These are phyloP conservation scores for Hericium rajendrae DNA, from an alignment of 768 basidiomycete species.

Conservation along the genomic window DNA sequence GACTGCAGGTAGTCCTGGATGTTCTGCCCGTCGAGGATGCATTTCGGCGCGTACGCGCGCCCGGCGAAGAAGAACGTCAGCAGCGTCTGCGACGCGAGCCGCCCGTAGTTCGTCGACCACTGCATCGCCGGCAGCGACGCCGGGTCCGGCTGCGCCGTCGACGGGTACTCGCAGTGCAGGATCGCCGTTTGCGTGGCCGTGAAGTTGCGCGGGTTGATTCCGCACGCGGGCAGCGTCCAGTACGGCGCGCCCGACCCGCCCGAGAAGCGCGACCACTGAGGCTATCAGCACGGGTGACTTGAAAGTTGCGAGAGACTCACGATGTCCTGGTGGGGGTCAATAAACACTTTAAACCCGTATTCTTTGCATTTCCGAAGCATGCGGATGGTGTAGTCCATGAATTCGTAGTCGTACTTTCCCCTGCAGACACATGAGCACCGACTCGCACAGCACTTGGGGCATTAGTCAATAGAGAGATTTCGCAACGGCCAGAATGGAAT, in stretches of 20 bases:
- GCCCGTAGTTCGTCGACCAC: slow-evolving; percentile 94
- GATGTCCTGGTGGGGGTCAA: slow-evolving; percentile 94
- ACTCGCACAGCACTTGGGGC: too few relatives aligned
- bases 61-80: slow-evolving; percentile 96
- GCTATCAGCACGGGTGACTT: background rate
- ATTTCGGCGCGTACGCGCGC: slow-evolving; percentile 80
- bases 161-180: slow-evolving; percentile 83
- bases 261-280: slow-evolving; percentile 88
- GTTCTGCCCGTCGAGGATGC: slow-evolving; percentile 82
- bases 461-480: too few relatives aligned
- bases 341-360: slow-evolving; percentile 83
- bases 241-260: slow-evolving; percentile 93
- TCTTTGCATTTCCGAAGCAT: slow-evolving; percentile 88
- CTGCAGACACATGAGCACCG: slow-evolving; percentile 28
- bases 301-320: slow-evolving; percentile 37
- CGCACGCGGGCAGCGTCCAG: slow-evolving; percentile 88
- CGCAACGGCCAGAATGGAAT: too few relatives aligned
- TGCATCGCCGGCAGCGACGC: slow-evolving; percentile 83
- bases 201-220: slow-evolving; percentile 78
- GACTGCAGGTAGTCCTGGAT: slow-evolving; percentile 83
- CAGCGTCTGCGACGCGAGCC: slow-evolving; percentile 76
- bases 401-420: slow-evolving; percentile 82
- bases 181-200: slow-evolving; percentile 80
- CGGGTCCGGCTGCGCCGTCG: slow-evolving; percentile 53
- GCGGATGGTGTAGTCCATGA: slow-evolving; percentile 83